Conservation (phyloP, 2,329 filamentous ascomycete genomes). For the Neopestalotiopsis sp. region DNA sequence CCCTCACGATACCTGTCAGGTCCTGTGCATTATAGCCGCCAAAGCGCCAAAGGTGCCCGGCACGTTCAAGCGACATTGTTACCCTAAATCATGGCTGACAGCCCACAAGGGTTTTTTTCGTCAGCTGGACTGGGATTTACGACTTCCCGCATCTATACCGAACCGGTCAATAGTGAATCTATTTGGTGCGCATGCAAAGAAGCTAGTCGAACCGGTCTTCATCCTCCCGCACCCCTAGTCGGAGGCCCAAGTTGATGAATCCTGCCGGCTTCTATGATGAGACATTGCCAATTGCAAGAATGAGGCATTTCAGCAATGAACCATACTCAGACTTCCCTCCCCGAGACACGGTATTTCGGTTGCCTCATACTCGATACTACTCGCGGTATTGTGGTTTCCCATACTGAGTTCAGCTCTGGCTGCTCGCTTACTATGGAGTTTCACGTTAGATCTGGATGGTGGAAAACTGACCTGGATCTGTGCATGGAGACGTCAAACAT, state of each 20-base stretch:
- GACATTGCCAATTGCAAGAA: background rate
- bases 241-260: background rate
- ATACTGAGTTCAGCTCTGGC: too few relatives aligned
- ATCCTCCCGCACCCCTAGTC: background rate
- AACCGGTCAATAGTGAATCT: background rate
- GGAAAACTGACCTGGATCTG: too few relatives aligned
- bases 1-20: background rate
- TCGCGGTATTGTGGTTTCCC: too few relatives aligned
- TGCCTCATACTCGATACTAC: background rate
- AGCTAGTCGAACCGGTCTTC: background rate
- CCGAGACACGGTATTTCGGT: background rate
- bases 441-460: too few relatives aligned
- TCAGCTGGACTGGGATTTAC: background rate
- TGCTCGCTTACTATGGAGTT: too few relatives aligned
- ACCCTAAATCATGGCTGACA: background rate
- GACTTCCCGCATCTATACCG: background rate
- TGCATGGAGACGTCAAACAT: too few relatives aligned
- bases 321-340: background rate
- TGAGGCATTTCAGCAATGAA: background rate
- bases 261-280: background rate
- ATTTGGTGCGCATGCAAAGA: background rate
- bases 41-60: background rate
- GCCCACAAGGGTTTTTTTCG: background rate
- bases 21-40: background rate
- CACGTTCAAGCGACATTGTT: background rate